These are phyloP conservation scores for Fusarium pseudograminearum DNA, from an alignment of 2,329 filamentous ascomycete genomes.

Conservation along the genomic window DNA sequence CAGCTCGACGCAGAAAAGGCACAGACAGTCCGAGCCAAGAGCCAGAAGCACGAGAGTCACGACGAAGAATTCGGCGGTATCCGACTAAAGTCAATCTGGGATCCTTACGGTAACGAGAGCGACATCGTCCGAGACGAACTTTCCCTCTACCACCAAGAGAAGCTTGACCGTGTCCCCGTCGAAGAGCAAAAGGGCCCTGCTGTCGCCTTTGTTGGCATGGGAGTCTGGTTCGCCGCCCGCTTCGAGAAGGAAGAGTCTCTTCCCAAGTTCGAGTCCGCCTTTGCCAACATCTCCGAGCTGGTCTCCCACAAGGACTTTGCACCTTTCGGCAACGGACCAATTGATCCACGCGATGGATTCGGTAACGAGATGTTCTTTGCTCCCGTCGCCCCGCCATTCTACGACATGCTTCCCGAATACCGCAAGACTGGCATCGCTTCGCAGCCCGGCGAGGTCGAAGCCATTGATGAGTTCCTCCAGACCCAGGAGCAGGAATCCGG, in stretches of 20 bases:
- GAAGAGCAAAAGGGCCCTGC: conserved; percentile 42
- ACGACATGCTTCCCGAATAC: conserved; percentile 35
- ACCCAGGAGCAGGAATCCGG: conserved; percentile 27
- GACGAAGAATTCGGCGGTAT: conserved; percentile 37
- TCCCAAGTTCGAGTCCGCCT: conserved; percentile 23
- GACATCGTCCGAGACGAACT: conserved; percentile 38
- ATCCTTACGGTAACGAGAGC: conserved; percentile 60
- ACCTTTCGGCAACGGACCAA: conserved; percentile 36
- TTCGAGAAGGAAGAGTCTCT: conserved; percentile 36
- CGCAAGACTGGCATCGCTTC: conserved; percentile 30
- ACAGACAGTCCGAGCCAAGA: conserved; percentile 18
- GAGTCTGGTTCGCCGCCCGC: conserved; percentile 45
- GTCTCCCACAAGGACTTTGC: conserved; percentile 33
- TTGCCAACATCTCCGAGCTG: conserved; percentile 39
- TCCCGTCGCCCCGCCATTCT: conserved; percentile 45
- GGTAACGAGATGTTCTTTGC: conserved; percentile 48
- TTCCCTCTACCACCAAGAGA: conserved; percentile 36
- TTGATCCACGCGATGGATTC: conserved; percentile 46
- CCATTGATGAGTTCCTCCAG: conserved; percentile 37
- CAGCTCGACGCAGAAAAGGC: conserved; percentile 42
- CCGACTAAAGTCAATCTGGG: conserved; percentile 64
- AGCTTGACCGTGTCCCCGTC: conserved; percentile 19
- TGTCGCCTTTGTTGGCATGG: conserved; percentile 42
- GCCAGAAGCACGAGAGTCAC: conserved; percentile 37
- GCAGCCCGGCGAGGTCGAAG: conserved; percentile 27